Base-by-base conservation (phyloP, 208 protist genomes). In the Trypanosomatidae sp. region DNA sequence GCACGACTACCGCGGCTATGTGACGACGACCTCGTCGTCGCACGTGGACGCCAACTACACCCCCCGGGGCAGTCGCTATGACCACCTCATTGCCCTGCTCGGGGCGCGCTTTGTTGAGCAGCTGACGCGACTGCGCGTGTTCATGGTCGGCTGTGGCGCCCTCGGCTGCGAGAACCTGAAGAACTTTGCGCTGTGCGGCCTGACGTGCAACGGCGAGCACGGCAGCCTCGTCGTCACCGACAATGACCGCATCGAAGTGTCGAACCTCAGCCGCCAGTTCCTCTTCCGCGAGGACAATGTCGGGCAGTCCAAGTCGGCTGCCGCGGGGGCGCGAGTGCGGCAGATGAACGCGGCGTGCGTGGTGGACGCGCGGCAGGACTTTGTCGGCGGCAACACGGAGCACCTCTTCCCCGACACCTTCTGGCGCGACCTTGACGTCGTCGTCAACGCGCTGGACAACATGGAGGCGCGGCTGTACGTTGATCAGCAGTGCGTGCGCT, bases 391-490 rank as follows among this genome's bases (percentile, higher is more conserved):
- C 15, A 92, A 93, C 10, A 99, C 97, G 6, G 97, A 99, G 65
- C 61, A 95, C 50, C 27, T 92, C 6, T 98, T 96, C 61, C 77
- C 90, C 32, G 96, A 99, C 53, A 54, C 57, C 1, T 99, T 99
- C 68, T 99, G 88, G 80, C 54, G 67, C 10, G 43, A 24, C 0
- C 80, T 99, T 1, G 82, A 95, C 60, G 79, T 92, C 24, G 95
- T 99, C 3, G 87, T 87, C 42, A 99, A 99, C 62, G 98, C 98
- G 10, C 86, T 99, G 11, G 99, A 99, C 66, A 99, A 99, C 71
- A 83, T 98, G 50, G 75, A 98, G 51, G 90, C 96, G 4, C 75
- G 97, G 20, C 56, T 96, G 10, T 99, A 98, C 61, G 88, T 98
- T 10, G 97, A 99, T 42, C 48, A 61, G 39, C 67, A 87, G 52